Evolutionary conservation across 169 alveolate genomes (phyloP), one percentile per base, ranked within the genome.

Genomic region (Cyclospora cayetanensis): DNA sequence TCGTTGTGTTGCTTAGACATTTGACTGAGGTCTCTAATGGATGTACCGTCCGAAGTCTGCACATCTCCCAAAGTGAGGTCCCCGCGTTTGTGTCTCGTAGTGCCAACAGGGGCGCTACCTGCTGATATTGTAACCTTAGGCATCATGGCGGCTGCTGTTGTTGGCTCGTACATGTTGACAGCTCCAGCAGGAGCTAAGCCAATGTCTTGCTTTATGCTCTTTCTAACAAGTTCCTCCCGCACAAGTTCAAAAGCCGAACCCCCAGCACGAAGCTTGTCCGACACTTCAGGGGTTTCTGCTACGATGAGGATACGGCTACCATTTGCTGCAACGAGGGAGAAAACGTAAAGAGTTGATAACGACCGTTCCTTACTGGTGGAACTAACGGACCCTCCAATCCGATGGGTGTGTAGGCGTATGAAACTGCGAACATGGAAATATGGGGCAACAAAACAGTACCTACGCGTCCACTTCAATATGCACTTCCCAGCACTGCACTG

Each of bases 181-280:
- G 84, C 84, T 0, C 50, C 53, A 34, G 60, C 50, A 1, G 84
- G 63, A 34, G 37, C 55, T 34, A 42, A 37, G 77, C 77, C 4
- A 29, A 52, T 60, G n/a, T 72, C 84, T 4, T 72, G 60, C 55
- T 41, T 35, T 18, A 31, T 34, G 37, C 37, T 34, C 50, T 41
- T 72, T n/a, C 84, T 41, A 29, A 72, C 31, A 12, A 72, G 37
- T 60, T 72, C 84, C 55, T 72, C 84, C 55, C 60, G 35, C 25
- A 72, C 29, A 52, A 72, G 35, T 27, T 72, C 84, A n/a, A 72
- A 72, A 15, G 84, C 84, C 12, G 84, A 34, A 34, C 84, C 84
- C 37, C 84, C 84, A 15, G 84, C 84, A 5, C 60, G 84, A 27
- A 72, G 52, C 15, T 72, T 72, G 18, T 72, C 84, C 41, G 84